Percentiles rank a stretch among this genome's conserved stretches.
Evolutionary conservation across 1,284 basidiomycete species (phyloP).

Genomic region (Baeospora myosura): DNA sequence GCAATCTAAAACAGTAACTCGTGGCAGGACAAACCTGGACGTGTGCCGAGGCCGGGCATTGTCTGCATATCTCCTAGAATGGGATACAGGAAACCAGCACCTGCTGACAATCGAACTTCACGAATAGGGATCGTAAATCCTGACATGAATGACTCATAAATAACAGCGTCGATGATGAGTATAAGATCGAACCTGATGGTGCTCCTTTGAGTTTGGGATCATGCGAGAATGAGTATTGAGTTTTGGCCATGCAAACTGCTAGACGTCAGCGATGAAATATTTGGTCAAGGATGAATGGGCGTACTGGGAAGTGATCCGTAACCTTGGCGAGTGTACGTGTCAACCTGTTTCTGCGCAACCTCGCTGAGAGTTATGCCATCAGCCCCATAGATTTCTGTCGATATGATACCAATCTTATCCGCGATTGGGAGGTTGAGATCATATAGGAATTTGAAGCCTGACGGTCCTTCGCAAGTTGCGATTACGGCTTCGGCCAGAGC

Average conservation of each 20-base stretch:
- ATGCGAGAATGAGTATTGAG: slow-evolving; percentile 93
- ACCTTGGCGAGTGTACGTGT: slow-evolving; percentile 89
- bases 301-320: slow-evolving; percentile 74
- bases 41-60: slow-evolving; percentile 94
- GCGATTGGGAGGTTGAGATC: slow-evolving; percentile 79
- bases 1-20: background rate
- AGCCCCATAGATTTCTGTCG: slow-evolving; percentile 86
- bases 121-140: slow-evolving; percentile 94
- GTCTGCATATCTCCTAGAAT: slow-evolving; percentile 94
- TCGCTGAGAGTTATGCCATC: slow-evolving; percentile 84
- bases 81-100: slow-evolving; percentile 94
- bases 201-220: slow-evolving; percentile 89
- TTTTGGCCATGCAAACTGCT: slow-evolving; percentile 96
- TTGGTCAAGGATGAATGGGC: slow-evolving; percentile 22
- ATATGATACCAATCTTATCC: slow-evolving; percentile 84
- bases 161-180: slow-evolving; percentile 12
- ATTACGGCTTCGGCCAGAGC: slow-evolving; percentile 86
- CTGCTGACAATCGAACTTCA: slow-evolving; percentile 83
- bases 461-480: slow-evolving; percentile 75
- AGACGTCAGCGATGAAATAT: slow-evolving; percentile 12
- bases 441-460: slow-evolving; percentile 87
- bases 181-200: slow-evolving; percentile 46
- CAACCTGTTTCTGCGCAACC: slow-evolving; percentile 80
- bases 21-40: slow-evolving; percentile 56
- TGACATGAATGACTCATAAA: slow-evolving; percentile 16